Evolutionary conservation across 2,329 filamentous ascomycete species (phyloP).

Genomic region (Hypoxylon sp.): DNA sequence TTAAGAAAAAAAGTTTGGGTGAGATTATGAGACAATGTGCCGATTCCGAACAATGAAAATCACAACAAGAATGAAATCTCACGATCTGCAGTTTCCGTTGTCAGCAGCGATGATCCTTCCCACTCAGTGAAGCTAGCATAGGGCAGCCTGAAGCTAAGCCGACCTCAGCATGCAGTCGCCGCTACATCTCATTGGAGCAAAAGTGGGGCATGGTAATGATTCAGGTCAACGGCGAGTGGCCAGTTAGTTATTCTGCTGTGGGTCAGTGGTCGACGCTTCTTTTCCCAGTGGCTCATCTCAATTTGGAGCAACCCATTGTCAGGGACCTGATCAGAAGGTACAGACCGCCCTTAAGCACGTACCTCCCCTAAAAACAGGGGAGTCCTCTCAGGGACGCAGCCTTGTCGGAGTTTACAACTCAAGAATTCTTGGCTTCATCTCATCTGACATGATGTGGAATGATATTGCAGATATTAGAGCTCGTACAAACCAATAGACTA

Average conservation of each 20-base stretch:
- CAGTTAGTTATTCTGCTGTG: neutral
- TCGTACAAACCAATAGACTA: slow-evolving; percentile 9
- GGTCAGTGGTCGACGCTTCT: slow-evolving; percentile 11
- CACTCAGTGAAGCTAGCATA: slow-evolving; percentile 29
- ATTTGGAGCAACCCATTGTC: slow-evolving; percentile 32
- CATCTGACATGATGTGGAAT: slow-evolving; percentile 18
- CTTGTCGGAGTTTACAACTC: slow-evolving; percentile 7
- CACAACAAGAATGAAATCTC: slow-evolving; percentile 33
- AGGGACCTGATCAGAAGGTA: slow-evolving; percentile 8
- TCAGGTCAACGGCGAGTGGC: slow-evolving; percentile 22
- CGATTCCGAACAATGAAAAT: slow-evolving; percentile 45
- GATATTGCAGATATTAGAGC: slow-evolving; percentile 18
- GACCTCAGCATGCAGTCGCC: slow-evolving; percentile 23
- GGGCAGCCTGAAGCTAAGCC: slow-evolving; percentile 15
- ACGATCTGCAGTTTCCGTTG: slow-evolving; percentile 44
- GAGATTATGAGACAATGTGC: slow-evolving; percentile 44
- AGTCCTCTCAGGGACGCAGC: slow-evolving; percentile 25
- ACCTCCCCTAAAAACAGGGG: slow-evolving; percentile 13
- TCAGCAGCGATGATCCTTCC: slow-evolving; percentile 38
- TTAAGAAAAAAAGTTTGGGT: slow-evolving; percentile 16
- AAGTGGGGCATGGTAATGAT: slow-evolving; percentile 23
- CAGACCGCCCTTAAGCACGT: slow-evolving; percentile 13
- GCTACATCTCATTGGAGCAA: slow-evolving; percentile 31
- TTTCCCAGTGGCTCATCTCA: slow-evolving; percentile 27
- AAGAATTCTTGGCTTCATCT: slow-evolving; percentile 12